Percentiles rank a stretch among this genome's conserved stretches.
phyloP scores from a whole-genome alignment of 2,329 filamentous ascomycete genomes.

The Exophiala calicioides region DNA sequence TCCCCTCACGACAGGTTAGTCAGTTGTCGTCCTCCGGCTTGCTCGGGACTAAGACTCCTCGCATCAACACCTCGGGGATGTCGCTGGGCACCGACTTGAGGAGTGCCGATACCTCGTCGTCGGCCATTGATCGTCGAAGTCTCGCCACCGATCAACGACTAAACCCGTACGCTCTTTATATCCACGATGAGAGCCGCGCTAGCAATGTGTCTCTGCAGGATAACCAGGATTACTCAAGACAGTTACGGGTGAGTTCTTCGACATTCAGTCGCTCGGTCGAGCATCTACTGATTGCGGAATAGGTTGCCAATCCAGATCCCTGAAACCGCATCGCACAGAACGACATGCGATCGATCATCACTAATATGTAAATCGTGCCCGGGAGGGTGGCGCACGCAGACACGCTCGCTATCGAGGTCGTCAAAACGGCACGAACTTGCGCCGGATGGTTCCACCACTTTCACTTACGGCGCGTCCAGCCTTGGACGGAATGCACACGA shows the following conservation, averaged over 20 bases:
- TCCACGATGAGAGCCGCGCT: slow-evolving; percentile 42
- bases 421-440: neutral
- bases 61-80: slow-evolving; percentile 27
- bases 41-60: slow-evolving; percentile 26
- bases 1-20: slow-evolving; percentile 33
- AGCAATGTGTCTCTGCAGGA: slow-evolving; percentile 51
- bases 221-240: slow-evolving; percentile 51
- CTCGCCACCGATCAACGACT: slow-evolving; percentile 45
- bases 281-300: slow-evolving; percentile 13
- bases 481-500: neutral
- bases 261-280: neutral
- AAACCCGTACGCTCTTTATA: slow-evolving; percentile 45
- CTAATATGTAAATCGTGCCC: slow-evolving; percentile 16
- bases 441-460: too few relatives aligned
- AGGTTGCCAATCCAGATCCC: slow-evolving; percentile 32
- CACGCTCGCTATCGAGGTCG: neutral
- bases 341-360: neutral
- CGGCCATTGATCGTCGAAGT: slow-evolving; percentile 27
- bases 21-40: slow-evolving; percentile 32
- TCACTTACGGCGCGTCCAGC: slow-evolving; percentile 5
- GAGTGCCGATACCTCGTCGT: slow-evolving; percentile 21
- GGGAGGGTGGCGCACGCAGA: neutral
- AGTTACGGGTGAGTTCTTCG: slow-evolving; percentile 26
- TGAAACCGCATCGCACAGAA: slow-evolving; percentile 10
- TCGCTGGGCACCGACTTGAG: slow-evolving; percentile 17